Base-by-base conservation (phyloP, 2,329 filamentous ascomycete genomes). In the Chaetomium strumarium region DNA sequence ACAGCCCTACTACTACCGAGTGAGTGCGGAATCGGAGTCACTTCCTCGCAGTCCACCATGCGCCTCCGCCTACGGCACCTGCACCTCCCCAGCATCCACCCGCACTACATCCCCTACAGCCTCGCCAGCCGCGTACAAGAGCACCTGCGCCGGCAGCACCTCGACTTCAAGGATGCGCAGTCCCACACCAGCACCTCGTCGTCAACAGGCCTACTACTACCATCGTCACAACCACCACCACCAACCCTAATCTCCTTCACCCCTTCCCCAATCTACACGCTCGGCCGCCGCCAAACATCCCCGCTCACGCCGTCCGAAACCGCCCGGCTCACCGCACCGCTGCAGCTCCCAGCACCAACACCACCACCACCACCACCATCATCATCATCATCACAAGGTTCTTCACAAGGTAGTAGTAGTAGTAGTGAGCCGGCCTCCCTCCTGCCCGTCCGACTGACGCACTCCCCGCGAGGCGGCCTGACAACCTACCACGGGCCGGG, bases 401-500 rank as follows among this genome's bases (percentile, higher is more conserved):
- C n/a, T n/a, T n/a, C 39, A 47, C 10, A 40, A 31, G 13, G 10
- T 8, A 13, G n/a, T 14, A 68, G 14, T 30, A 20, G 5, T n/a
- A 12, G 11, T 29, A 8, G 9, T 19, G 11, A 12, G 33, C 70
- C 42, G 58, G 64, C 31, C 72, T 34, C 61, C 8, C 31, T 53
- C 46, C 73, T 16, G 7, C 14, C 70, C 60, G 58, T 66, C 24
- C 86, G 85, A 3, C 73, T 79, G n/a, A 81, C 93, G 61, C 77
- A 84, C 62, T 86, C 88, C 13, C 79, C 83, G n/a, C 84, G 93
- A 50, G 93, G 93, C 56, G 93, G 93, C 0, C 83, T 95, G 59
- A 91, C 89, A 0, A 97, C 93, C 2, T 97, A 96, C 72, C 93
- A 99, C 67, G 93, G 92, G 0, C 93, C 92, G 0, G 92, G 92